Conservation (phyloP, 208 protist genomes). For the Leishmania major region DNA sequence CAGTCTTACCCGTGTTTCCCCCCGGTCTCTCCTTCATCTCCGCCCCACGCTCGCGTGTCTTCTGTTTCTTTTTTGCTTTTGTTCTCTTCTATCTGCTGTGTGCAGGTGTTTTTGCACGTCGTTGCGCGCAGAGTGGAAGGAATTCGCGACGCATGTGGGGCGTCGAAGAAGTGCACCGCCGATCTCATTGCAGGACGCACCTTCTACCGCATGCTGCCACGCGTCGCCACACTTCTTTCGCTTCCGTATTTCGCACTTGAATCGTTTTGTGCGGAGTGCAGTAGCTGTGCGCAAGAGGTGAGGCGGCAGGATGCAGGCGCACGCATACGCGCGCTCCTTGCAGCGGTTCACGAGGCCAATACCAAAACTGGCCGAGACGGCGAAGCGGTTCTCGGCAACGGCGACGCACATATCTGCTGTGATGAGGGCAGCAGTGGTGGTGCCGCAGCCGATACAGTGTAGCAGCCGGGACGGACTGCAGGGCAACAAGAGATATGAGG, state of each 20-base stretch:
- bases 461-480: background rate
- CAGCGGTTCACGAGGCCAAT: background rate
- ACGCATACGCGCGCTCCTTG: background rate
- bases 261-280: background rate
- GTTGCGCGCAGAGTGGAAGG: background rate
- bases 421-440: background rate
- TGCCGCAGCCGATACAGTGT: background rate
- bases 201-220: background rate
- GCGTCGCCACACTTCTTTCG: background rate
- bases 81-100: background rate
- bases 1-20: background rate
- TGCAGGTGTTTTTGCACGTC: background rate
- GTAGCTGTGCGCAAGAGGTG: background rate
- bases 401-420: background rate
- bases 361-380: background rate
- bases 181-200: background rate
- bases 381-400: background rate
- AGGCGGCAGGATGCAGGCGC: background rate
- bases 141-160: background rate
- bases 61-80: background rate
- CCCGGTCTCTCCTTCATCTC: background rate
- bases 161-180: background rate
- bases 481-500: background rate
- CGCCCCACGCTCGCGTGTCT: background rate
- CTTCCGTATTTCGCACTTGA: background rate